Evolutionary conservation across 2,329 filamentous ascomycete species (phyloP).

Genomic region (Rosellinia necatrix): DNA sequence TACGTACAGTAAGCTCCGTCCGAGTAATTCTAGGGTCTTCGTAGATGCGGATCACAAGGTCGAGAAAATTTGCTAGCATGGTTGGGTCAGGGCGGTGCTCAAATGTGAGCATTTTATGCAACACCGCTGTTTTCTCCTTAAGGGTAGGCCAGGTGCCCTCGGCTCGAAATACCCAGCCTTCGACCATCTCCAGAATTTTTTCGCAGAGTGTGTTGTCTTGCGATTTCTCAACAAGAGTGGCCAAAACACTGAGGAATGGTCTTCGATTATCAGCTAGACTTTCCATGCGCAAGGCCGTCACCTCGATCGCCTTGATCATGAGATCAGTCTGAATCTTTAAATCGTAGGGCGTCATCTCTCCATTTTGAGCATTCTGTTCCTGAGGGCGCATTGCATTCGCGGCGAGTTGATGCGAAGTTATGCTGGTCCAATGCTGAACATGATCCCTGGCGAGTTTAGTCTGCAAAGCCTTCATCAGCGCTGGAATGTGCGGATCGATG

Average conservation of each 20-base stretch:
- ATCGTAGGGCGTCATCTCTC: constrained; percentile 73
- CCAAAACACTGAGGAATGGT: constrained; percentile 92
- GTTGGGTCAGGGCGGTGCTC: constrained; percentile 82
- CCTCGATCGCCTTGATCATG: constrained; percentile 93
- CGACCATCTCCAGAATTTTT: constrained; percentile 92
- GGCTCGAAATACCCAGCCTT: constrained; percentile 93
- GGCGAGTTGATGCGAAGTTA: constrained; percentile 56
- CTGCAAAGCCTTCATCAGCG: constrained; percentile 92
- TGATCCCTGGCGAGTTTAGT: constrained; percentile 92
- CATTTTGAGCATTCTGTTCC: constrained; percentile 58
- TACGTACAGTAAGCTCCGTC: constrained; percentile 92
- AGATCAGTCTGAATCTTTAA: constrained; percentile 86
- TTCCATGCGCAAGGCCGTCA: constrained; percentile 90
- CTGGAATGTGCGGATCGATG: constrained; percentile 85
- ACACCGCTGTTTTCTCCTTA: constrained; percentile 97
- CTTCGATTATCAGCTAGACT: constrained; percentile 86
- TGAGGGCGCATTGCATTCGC: constrained; percentile 49
- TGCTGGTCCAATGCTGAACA: constrained; percentile 72
- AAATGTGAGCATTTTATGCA: constrained; percentile 99
- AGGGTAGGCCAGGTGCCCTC: constrained; percentile 95
- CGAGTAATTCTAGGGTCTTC: constrained; percentile 95
- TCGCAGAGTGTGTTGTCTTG: constrained; percentile 84
- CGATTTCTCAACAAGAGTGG: constrained; percentile 93
- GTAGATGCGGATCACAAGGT: constrained; percentile 96
- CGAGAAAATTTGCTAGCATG: constrained; percentile 89